A percentile compares a stretch with the other conserved stretches of the same genome.
These are phyloP conservation scores for Myxozyma lipomycoides DNA, from an alignment of 805 yeast genomes.

Conservation along the genomic window DNA sequence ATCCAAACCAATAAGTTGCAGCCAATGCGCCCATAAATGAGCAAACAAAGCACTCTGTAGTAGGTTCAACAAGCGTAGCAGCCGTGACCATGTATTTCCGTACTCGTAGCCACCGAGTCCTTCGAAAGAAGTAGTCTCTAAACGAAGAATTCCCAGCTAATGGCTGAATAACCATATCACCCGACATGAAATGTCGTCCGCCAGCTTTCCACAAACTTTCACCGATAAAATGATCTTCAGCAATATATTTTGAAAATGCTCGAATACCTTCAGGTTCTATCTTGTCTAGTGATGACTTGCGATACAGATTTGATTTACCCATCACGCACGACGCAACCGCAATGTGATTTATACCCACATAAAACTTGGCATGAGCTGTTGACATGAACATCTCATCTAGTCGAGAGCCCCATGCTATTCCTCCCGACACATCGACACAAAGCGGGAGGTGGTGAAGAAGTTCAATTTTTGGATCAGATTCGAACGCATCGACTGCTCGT, in stretches of 20 bases:
- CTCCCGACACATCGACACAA: conserved; percentile 40
- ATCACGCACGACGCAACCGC: conserved; percentile 84
- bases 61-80: conserved; percentile 82
- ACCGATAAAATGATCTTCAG: conserved; percentile 91
- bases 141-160: conserved; percentile 41
- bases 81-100: conserved; percentile 81
- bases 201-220: conserved; percentile 70
- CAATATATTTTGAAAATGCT: conserved; percentile 74
- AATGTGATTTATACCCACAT: conserved; percentile 68
- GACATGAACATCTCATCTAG: conserved; percentile 81
- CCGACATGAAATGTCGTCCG: conserved; percentile 71
- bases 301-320: conserved; percentile 80
- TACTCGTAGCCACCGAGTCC: conserved; percentile 83
- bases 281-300: conserved; percentile 58
- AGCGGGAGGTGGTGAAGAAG: conserved; percentile 81
- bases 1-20: conserved; percentile 43
- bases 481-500: conserved; percentile 55
- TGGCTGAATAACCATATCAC: conserved; percentile 79
- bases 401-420: conserved; percentile 52
- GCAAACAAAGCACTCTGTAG: conserved; percentile 70
- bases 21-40: conserved; percentile 66
- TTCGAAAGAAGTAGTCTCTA: conserved; percentile 57
- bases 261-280: conserved; percentile 48
- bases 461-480: conserved; percentile 42
- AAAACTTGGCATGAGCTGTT: conserved; percentile 82